Evolutionary conservation across 192 early-diverging fungal genomes (phyloP), one percentile per base, ranked within the genome.

Genomic region (Backusella mclennaniae): DNA sequence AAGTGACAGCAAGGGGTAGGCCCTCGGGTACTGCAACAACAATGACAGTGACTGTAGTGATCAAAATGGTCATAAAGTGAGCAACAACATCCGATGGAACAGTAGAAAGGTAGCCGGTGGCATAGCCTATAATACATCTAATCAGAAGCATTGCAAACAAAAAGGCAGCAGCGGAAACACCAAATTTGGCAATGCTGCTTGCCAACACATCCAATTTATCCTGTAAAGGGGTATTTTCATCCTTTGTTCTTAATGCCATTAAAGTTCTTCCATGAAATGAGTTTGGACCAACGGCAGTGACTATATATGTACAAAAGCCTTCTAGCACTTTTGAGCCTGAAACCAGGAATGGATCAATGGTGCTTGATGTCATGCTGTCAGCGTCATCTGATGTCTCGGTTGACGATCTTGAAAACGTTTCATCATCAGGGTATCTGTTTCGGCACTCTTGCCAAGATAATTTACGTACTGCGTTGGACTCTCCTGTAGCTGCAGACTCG

Each of bases 11-110:
- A 67, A 99, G 83, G 4, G 98, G 98, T 12, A 99, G 89, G 36
- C 98, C 98, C 81, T 99, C 98, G n/a, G 98, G 98, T 4, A 99
- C 95, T n/a, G 98, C 98, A 8, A 99, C 97, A n/a, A 99, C 98
- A 26, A 99, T 88, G 0, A 99, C 85, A 36, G 98, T 98, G 35
- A 99, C 90, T 21, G 95, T 92, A 7, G 95, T 90, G 73, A 99
- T 96, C 44, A 98, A 73, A 71, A 99, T 93, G 72, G 85, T 83
- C 71, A 92, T 90, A 66, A 95, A 77, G 73, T 85, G 88, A 68
- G 90, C 79, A 12, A 92, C 86, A 29, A 93, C 82, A 11, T 73
- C 78, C 0, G 77, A 78, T 3, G 82, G 81, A 6, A 71, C 74
- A 1, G 74, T 83, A 1, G 80, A 74, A 17, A 74, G 71, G 31